Evolutionary conservation across 2,329 filamentous ascomycete genomes (phyloP), one percentile per base, ranked within the genome.

Genomic region (Fusarium avenaceum): DNA sequence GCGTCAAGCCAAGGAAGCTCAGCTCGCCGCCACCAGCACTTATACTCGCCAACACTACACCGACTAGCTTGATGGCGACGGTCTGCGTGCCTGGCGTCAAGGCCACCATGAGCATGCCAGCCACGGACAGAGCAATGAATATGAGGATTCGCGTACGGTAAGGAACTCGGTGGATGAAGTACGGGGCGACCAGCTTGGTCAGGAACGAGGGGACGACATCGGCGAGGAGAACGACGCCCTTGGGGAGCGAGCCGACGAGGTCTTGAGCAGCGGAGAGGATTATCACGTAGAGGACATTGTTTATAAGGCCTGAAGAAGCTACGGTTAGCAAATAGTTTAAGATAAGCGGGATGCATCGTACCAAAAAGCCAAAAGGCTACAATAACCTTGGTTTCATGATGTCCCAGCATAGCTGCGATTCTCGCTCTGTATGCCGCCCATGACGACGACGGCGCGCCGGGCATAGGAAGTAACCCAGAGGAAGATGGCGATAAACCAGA

Each of bases 241-340:
- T 98, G 49, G 96, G 96, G 2, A 97, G 85, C 32, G 92, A 90
- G 35, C 95, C 95, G 72, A 98, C 96, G 65, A 99, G 92, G 76
- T 99, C 96, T 74, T 97, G 92, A 5, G 96, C 96, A 35, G 96
- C 92, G 30, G 94, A 96, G 74, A 99, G 91, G 76, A 98, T 96
- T 78, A 98, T 92, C 57, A 98, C 95, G 80, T 97, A 98, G 81
- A 97, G 91, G 72, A 98, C 93, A 82, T 98, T 98, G 81, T 99
- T 98, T 77, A 98, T 96, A 19, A 81, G 76, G 56, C 80, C 80
- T 81, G 19, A n/a, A 13, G 45, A 26, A 2, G 13, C 19, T 39
- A 28, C 7, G 9, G 40, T 74, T 48, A 74, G 68, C 39, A 6
- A 35, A 30, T 15, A 39, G 19, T n/a, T 8, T 20, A 5, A 2